Evolutionary conservation across 495 filamentous ascomycete genomes (phyloP).

Genomic region (Neurospora sp.): DNA sequence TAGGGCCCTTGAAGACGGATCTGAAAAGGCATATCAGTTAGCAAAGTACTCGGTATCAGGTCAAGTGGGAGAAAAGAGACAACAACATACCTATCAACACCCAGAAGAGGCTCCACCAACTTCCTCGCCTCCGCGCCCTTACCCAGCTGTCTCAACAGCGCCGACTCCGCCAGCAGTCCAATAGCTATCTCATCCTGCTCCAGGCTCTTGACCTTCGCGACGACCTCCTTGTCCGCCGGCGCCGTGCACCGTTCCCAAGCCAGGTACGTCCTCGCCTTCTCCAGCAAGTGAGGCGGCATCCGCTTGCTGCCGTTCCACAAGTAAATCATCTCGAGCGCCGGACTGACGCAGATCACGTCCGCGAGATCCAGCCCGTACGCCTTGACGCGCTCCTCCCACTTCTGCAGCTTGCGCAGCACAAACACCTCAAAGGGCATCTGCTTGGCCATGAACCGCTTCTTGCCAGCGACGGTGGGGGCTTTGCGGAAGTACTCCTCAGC

Average conservation of each 20-base stretch:
- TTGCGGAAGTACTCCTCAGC: slow-evolving; percentile 61
- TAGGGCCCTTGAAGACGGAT: slow-evolving; percentile 55
- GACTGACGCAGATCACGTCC: slow-evolving; percentile 76
- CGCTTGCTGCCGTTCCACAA: slow-evolving; percentile 81
- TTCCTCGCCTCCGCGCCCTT: slow-evolving; percentile 52
- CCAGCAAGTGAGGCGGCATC: slow-evolving; percentile 56
- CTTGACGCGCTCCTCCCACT: slow-evolving; percentile 78
- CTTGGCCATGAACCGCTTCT: slow-evolving; percentile 80
- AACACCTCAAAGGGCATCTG: slow-evolving; percentile 89
- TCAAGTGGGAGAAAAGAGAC: not conserved
- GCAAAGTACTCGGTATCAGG: not conserved
- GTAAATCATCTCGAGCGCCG: slow-evolving; percentile 89
- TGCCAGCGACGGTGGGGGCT: slow-evolving; percentile 67
- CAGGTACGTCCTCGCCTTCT: slow-evolving; percentile 50
- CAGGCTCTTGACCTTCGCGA: slow-evolving; percentile 47
- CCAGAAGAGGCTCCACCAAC: slow-evolving; percentile 49
- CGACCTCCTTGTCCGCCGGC: slow-evolving; percentile 31
- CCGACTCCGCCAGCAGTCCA: slow-evolving; percentile 54
- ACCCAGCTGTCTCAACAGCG: slow-evolving; percentile 52
- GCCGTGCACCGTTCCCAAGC: slow-evolving; percentile 50
- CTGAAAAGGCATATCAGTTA: slow-evolving; percentile 18
- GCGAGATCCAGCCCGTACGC: slow-evolving; percentile 57
- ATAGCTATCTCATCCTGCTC: slow-evolving; percentile 75
- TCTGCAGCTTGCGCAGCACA: slow-evolving; percentile 71
- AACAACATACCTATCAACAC: slow-evolving; percentile 47